Percentiles rank a stretch among this genome's conserved stretches.
phyloP scores from a whole-genome alignment of 1,139 yeast genomes.

The Meyerozyma carpophila region DNA sequence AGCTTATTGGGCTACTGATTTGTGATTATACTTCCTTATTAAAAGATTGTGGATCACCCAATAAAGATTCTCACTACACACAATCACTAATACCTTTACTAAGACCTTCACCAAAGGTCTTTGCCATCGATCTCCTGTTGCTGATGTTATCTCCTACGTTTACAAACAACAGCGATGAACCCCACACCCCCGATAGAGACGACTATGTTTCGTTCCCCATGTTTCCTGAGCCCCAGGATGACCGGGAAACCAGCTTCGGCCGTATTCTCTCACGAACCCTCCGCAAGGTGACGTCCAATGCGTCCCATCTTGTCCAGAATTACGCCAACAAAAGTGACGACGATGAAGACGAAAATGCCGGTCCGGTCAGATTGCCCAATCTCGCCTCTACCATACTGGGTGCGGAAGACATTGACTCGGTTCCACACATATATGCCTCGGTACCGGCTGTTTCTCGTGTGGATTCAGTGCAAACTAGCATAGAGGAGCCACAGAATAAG shows the following conservation, averaged over 20 bases:
- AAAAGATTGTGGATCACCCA: too few relatives aligned
- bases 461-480: neutral
- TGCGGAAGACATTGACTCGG: neutral
- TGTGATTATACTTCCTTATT: too few relatives aligned
- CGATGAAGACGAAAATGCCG: conserved; percentile 2
- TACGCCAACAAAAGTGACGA: conserved; percentile 13
- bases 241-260: conserved; percentile 22
- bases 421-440: neutral
- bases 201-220: conserved; percentile 44
- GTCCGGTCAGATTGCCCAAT: conserved; percentile 3
- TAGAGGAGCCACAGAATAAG: neutral
- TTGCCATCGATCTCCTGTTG: too few relatives aligned
- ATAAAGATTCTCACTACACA: too few relatives aligned
- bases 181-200: conserved; percentile 7
- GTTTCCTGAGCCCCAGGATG: conserved; percentile 40
- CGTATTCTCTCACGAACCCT: conserved; percentile 35
- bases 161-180: conserved; percentile 14
- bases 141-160: neutral
- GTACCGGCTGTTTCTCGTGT: neutral
- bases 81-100: too few relatives aligned
- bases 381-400: conserved; percentile 3
- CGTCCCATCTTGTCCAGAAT: conserved; percentile 33
- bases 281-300: conserved; percentile 43
- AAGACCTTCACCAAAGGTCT: too few relatives aligned
- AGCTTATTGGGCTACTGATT: too few relatives aligned